These are phyloP conservation scores for Tulasnella sp. DNA, from an alignment of 768 basidiomycete species.

Conservation along the genomic window DNA sequence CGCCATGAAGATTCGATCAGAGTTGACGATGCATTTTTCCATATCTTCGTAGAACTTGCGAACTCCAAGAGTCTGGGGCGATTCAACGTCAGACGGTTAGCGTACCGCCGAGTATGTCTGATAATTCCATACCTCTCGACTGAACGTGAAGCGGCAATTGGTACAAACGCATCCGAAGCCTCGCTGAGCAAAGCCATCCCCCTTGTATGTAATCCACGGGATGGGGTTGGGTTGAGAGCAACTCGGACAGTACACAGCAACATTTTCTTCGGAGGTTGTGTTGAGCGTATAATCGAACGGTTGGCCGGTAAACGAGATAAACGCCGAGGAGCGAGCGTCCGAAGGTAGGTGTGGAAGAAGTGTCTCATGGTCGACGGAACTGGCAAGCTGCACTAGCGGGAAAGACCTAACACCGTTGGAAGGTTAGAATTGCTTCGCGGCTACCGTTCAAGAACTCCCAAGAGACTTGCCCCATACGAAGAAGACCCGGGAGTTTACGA, in stretches of 20 bases:
- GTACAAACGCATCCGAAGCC: too few species aligned
- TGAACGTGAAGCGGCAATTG: too few species aligned
- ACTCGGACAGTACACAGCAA: background rate
- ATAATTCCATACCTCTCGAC: too few species aligned
- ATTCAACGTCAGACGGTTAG: too few species aligned
- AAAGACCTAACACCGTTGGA: background rate
- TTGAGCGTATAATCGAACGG: conserved; percentile 2
- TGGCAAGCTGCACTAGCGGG: conserved; percentile 2
- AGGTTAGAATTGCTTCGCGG: background rate
- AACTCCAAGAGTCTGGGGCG: too few species aligned
- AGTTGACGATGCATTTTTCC: too few species aligned
- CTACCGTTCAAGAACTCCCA: background rate
- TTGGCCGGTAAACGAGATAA: background rate
- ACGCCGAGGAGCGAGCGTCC: background rate
- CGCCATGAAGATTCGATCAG: too few species aligned
- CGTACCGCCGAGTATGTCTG: too few species aligned
- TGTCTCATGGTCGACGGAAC: background rate
- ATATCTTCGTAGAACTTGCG: too few species aligned
- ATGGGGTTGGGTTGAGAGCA: background rate
- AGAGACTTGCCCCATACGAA: too few species aligned
- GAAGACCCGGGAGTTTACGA: background rate
- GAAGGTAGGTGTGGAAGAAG: background rate
- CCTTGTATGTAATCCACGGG: conserved; percentile 13
- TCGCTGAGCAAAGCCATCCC: conserved; percentile 17
- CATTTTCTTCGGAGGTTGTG: background rate